Percentiles rank a stretch among this genome's conserved stretches.
phyloP scores from a whole-genome alignment of 1,284 basidiomycete genomes.

The Cystobasidium slooffiae region DNA sequence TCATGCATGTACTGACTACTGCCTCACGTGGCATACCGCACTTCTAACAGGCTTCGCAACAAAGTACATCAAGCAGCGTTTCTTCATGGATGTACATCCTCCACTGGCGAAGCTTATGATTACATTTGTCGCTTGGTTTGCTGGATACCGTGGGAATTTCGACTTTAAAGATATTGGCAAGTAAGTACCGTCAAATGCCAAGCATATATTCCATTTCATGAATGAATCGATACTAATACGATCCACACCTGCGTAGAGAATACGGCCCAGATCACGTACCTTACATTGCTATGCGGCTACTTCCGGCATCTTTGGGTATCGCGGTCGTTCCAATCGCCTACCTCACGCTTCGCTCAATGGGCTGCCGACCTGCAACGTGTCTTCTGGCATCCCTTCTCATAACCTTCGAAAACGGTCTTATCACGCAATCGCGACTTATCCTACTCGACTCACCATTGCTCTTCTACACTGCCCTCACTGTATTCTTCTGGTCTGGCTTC shows the following conservation, averaged over 20 bases:
- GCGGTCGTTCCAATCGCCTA: conserved; percentile 88
- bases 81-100: conserved; percentile 95
- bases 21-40: background rate
- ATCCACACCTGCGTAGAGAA: conserved; percentile 60
- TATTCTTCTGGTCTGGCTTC: conserved; percentile 87
- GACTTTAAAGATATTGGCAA: conserved; percentile 97
- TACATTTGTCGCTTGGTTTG: conserved; percentile 83
- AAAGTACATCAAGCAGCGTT: conserved; percentile 84
- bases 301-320: conserved; percentile 88
- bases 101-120: conserved; percentile 95
- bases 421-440: conserved; percentile 95
- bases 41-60: conserved; percentile 64
- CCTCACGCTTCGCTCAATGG: conserved; percentile 88
- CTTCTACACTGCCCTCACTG: conserved; percentile 92
- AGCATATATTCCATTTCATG: background rate
- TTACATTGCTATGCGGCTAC: conserved; percentile 92
- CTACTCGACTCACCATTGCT: conserved; percentile 95
- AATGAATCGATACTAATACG: background rate
- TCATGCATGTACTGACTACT: background rate
- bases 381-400: conserved; percentile 87
- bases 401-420: conserved; percentile 93
- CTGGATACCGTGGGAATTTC: conserved; percentile 90
- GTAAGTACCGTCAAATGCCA: conserved; percentile 62
- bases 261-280: conserved; percentile 78
- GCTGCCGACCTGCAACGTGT: conserved; percentile 85